phyloP scores from a whole-genome alignment of 805 yeast genomes.

The Lachancea mirantina region DNA sequence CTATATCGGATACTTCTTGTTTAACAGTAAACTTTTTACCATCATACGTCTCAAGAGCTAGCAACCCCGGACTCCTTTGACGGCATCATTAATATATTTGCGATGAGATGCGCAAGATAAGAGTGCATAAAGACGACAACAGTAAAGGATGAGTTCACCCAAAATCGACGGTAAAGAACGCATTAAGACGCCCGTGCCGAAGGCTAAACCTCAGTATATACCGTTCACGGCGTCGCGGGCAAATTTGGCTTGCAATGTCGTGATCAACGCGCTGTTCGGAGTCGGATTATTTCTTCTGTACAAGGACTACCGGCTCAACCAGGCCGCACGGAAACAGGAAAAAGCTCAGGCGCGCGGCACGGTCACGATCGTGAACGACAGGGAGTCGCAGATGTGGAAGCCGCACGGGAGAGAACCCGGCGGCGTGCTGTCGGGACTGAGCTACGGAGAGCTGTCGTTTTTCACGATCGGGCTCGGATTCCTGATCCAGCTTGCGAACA shows the following conservation, averaged over 20 bases:
- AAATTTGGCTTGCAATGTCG: slow-evolving; percentile 12
- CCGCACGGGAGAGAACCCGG: slow-evolving; percentile 4
- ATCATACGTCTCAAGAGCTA: too few relatives aligned
- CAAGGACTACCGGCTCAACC: slow-evolving; percentile 15
- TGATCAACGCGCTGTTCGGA: slow-evolving; percentile 17
- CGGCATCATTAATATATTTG: too few relatives aligned
- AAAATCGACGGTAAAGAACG: too few relatives aligned
- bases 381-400: slow-evolving; percentile 10
- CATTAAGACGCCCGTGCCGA: slow-evolving; percentile 3
- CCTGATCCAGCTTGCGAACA: slow-evolving; percentile 16
- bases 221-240: slow-evolving; percentile 13
- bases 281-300: slow-evolving; percentile 17
- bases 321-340: slow-evolving; percentile 7
- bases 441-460: slow-evolving; percentile 18
- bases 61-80: too few relatives aligned
- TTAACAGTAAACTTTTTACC: too few relatives aligned
- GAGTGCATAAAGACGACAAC: too few relatives aligned
- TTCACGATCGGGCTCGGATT: slow-evolving; percentile 19
- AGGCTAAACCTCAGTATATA: slow-evolving; percentile 8
- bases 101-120: too few relatives aligned
- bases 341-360: slow-evolving; percentile 7
- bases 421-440: slow-evolving; percentile 4
- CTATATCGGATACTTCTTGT: slow-evolving; percentile 26
- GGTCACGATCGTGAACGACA: slow-evolving; percentile 13
- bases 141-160: too few relatives aligned